These are phyloP conservation scores for Leccinum subtestaceum DNA, from an alignment of 768 basidiomycete species.

Conservation along the genomic window DNA sequence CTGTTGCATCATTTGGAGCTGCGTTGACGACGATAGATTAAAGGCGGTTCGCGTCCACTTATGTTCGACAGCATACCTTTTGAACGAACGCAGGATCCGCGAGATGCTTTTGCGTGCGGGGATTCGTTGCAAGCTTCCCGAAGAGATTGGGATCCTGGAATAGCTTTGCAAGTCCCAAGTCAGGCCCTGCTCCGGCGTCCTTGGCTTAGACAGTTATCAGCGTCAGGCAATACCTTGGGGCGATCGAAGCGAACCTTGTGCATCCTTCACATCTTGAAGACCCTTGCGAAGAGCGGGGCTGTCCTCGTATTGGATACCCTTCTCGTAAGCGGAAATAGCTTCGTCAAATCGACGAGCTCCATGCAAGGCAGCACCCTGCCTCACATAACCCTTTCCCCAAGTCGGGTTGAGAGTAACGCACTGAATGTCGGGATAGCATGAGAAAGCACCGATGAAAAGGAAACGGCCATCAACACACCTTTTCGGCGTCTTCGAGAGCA, in stretches of 20 bases:
- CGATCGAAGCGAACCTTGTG: constrained; percentile 54
- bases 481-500: constrained; percentile 86
- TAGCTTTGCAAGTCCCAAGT: constrained; percentile 65
- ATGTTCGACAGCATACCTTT: constrained; percentile 39
- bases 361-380: constrained; percentile 37
- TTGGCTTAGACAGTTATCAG: constrained; percentile 28
- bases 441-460: not conserved
- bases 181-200: constrained; percentile 40
- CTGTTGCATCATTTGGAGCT: constrained; percentile 66
- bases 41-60: not conserved
- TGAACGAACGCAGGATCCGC: constrained; percentile 74
- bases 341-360: constrained; percentile 77
- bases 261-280: constrained; percentile 82
- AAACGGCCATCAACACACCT: constrained; percentile 40
- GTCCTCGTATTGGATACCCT: constrained; percentile 78
- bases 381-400: constrained; percentile 45
- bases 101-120: constrained; percentile 80
- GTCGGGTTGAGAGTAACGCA: constrained; percentile 74
- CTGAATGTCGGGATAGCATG: constrained; percentile 43
- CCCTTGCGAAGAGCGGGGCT: constrained; percentile 83
- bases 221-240: not conserved
- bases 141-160: constrained; percentile 84
- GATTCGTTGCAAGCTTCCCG: constrained; percentile 81
- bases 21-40: not conserved
- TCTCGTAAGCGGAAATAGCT: constrained; percentile 80